Base-by-base conservation (phyloP, 257 asterid genomes). In the Gynochthodes officinalis region DNA sequence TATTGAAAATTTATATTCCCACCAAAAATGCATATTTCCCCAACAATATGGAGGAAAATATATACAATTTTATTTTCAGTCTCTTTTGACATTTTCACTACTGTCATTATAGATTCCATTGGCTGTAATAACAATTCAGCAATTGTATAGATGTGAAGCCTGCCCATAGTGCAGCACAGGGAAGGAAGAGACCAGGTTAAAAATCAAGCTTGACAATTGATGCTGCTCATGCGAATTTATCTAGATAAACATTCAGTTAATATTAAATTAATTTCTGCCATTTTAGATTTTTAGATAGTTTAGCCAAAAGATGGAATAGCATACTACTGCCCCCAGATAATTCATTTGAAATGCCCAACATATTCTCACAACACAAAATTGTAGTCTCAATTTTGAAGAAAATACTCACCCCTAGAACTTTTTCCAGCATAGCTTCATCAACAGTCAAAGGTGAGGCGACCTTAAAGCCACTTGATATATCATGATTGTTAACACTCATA, bases 371-470 rank as follows among this genome's bases (percentile, higher is more conserved):
- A 13, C 52, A 37, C 40, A n/a, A 21, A 27, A 53, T 54, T 53
- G 58, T 28, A 70, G 23, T 25, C 60, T 50, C n/a, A 50, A 16
- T 52, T 21, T n/a, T 37, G 52, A 35, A 44, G 42, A 77, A 75
- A 61, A 67, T 72, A 80, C 97, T 92, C 86, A 95, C 99, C 78
- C 99, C 99, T 65, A 95, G 94, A 73, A 95, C 97, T 83, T 90
- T 89, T 82, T 95, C 98, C 87, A 95, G 78, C 96, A 89, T 86
- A 81, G 97, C 77, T 85, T 92, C 97, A 82, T 95, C 99, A 73
- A 90, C 94, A 77, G 88, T 71, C 84, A 87, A 78, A 82, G 96
- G 91, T 63, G 94, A 82, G 23, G 84, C 70, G 72, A 80, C 79
- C 79, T 88, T 84, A 77, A 89, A 88, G 52, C 94, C 91, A 81